phyloP scores from a whole-genome alignment of 176 grass and related monocot species.

The Puya raimondii region DNA sequence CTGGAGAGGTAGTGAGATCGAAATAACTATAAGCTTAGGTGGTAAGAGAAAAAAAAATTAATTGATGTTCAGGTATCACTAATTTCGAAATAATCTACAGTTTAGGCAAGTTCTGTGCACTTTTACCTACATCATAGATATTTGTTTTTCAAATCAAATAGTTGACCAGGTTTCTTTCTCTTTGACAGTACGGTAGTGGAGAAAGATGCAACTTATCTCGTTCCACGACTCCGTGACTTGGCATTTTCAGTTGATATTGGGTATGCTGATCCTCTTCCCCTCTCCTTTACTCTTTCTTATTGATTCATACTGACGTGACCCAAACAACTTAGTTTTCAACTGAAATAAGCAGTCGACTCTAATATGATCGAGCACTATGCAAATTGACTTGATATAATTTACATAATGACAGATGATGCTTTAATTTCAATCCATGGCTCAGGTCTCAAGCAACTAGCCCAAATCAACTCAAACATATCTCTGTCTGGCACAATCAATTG shows the following conservation, averaged over 20 bases:
- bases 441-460: too few relatives aligned
- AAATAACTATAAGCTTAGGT: too few relatives aligned
- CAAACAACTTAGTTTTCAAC: too few relatives aligned
- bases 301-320: background rate
- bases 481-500: too few relatives aligned
- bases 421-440: too few relatives aligned
- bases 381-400: too few relatives aligned
- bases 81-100: too few relatives aligned
- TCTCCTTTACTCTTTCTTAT: slow-evolving; percentile 10
- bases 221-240: slow-evolving; percentile 68
- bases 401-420: too few relatives aligned
- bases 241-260: slow-evolving; percentile 92
- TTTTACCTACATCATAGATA: background rate
- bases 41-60: background rate
- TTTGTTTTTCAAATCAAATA: background rate
- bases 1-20: too few relatives aligned
- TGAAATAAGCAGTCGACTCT: too few relatives aligned
- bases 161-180: slow-evolving; percentile 15
- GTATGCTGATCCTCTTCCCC: slow-evolving; percentile 24
- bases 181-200: slow-evolving; percentile 53
- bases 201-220: slow-evolving; percentile 51
- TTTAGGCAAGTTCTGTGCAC: background rate
- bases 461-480: too few relatives aligned
- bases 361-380: too few relatives aligned
- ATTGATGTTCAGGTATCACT: background rate